These are phyloP conservation scores for Irpex rosettiformis DNA, from an alignment of 1,284 basidiomycete genomes.

Conservation along the genomic window DNA sequence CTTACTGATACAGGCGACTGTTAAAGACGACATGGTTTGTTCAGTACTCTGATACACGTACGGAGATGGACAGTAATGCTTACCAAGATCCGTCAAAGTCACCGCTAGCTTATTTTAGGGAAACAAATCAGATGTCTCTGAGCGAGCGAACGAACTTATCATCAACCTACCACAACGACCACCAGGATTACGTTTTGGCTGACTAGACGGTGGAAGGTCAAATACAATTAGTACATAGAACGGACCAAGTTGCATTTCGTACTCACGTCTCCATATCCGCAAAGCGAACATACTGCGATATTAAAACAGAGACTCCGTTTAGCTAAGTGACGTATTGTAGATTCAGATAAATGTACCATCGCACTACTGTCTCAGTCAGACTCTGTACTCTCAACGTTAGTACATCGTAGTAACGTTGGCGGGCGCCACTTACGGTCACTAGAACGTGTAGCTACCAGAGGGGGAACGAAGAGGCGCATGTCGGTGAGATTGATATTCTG, in stretches of 20 bases:
- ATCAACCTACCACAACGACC: not conserved
- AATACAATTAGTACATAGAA: not conserved
- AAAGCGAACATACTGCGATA: conserved; percentile 22
- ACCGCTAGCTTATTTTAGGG: not conserved
- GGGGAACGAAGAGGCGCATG: not conserved
- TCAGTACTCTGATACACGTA: not conserved
- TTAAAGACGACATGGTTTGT: not conserved
- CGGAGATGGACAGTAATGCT: not conserved
- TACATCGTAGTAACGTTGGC: not conserved
- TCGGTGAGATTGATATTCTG: no score
- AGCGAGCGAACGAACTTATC: not conserved
- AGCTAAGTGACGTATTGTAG: not conserved
- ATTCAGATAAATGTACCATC: conserved; percentile 15
- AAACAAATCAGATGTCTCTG: not conserved
- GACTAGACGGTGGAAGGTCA: conserved; percentile 3
- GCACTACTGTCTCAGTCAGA: conserved; percentile 22
- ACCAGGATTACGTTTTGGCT: conserved; percentile 19
- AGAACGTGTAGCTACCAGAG: conserved; percentile 14
- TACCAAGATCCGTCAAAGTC: not conserved
- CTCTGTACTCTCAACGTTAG: conserved; percentile 11
- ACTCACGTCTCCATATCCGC: conserved; percentile 22
- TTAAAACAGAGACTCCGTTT: not conserved
- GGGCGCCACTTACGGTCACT: conserved; percentile 13
- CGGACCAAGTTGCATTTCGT: not conserved
- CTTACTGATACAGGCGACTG: conserved; percentile 23